Percentiles rank a stretch among this genome's conserved stretches.
Conservation (phyloP, 495 filamentous ascomycete species). For the Aspergillus affinis region DNA sequence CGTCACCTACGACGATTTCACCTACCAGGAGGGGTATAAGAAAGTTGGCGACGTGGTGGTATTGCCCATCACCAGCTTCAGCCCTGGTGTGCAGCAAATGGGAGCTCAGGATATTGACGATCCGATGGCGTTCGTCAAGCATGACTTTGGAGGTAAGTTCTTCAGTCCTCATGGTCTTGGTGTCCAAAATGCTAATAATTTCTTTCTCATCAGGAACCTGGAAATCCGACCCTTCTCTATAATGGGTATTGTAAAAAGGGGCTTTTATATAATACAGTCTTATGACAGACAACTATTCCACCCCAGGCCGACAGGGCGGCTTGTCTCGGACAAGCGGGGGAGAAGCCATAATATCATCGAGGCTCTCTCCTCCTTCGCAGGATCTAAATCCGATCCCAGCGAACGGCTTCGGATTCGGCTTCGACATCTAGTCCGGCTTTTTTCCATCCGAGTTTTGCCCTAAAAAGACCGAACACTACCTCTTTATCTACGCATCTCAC, state of each 20-base stretch:
- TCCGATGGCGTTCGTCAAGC: slow-evolving; percentile 97
- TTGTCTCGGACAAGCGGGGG: not conserved
- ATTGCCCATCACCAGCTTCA: slow-evolving; percentile 95
- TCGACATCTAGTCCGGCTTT: not conserved
- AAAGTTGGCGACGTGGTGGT: slow-evolving; percentile 94
- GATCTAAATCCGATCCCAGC: not conserved
- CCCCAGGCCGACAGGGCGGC: not conserved
- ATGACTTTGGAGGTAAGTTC: slow-evolving; percentile 85
- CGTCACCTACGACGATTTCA: slow-evolving; percentile 87
- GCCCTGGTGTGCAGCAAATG: slow-evolving; percentile 92
- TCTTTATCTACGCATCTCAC: not conserved
- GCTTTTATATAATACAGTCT: not conserved
- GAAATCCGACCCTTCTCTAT: slow-evolving; percentile 41
- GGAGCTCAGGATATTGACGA: slow-evolving; percentile 86
- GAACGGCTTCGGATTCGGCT: not conserved
- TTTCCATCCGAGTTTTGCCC: too few species aligned
- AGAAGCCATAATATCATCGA: not conserved
- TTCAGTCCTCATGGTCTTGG: slow-evolving; percentile 4
- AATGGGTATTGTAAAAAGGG: not conserved
- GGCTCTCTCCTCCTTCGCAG: not conserved
- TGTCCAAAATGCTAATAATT: slow-evolving; percentile 1
- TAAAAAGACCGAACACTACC: not conserved
- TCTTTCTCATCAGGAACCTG: slow-evolving; percentile 28
- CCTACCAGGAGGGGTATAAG: slow-evolving; percentile 74
- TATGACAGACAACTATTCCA: not conserved